phyloP scores from a whole-genome alignment of 2,329 filamentous ascomycete species.

The Lecanosticta acicola region DNA sequence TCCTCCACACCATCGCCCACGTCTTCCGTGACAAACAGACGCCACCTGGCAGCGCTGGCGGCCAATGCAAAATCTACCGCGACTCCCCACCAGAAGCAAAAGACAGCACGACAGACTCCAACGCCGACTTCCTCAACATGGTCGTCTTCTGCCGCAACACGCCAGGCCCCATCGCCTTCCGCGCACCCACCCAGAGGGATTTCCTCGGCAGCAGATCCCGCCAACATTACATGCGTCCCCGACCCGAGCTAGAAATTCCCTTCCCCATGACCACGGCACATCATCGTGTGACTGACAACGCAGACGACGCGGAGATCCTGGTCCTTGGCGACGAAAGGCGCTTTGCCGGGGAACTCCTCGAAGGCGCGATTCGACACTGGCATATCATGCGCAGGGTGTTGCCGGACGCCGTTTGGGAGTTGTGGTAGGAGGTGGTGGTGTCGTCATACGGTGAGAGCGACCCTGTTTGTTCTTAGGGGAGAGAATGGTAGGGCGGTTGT shows the following conservation, averaged over 20 bases:
- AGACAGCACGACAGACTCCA: constrained; percentile 36
- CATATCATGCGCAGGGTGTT: constrained; percentile 80
- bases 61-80: constrained; percentile 77
- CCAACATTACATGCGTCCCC: constrained; percentile 64
- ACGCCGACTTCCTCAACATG: constrained; percentile 83
- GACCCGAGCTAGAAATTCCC: constrained; percentile 58
- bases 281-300: constrained; percentile 11
- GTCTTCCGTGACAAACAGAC: constrained; percentile 52
- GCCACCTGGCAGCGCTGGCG: constrained; percentile 32
- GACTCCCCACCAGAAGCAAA: constrained; percentile 56
- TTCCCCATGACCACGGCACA: constrained; percentile 21
- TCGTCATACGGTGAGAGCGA: too few relatives aligned
- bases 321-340: constrained; percentile 58
- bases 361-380: constrained; percentile 83
- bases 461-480: too few relatives aligned
- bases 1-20: constrained; percentile 73
- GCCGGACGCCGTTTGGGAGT: constrained; percentile 74
- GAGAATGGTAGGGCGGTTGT: too few relatives aligned
- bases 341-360: constrained; percentile 65
- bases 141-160: constrained; percentile 84
- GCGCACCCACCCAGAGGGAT: constrained; percentile 59
- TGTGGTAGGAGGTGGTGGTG: constrained; percentile 50
- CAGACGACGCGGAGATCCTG: constrained; percentile 48
- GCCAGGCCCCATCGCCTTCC: constrained; percentile 51
- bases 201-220: constrained; percentile 67